Percentiles rank a stretch among this genome's conserved stretches.
Evolutionary conservation across 2,329 filamentous ascomycete genomes (phyloP).

Genomic region (Davidsoniella eucalypti): DNA sequence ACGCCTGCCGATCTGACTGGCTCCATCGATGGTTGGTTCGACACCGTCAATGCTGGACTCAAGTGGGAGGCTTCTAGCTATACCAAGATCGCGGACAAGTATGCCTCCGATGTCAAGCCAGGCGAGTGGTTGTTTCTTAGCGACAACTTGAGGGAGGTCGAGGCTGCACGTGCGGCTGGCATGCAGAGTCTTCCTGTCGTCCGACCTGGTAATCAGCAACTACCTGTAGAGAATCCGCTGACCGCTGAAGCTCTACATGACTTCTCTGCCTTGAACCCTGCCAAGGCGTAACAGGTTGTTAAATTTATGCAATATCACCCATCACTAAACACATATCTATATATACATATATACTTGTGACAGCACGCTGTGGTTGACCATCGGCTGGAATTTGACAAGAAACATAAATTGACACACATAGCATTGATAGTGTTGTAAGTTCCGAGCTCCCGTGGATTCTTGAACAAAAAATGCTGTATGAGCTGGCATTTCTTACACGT

Average conservation of each 20-base stretch:
- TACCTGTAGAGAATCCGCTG: conserved; percentile 33
- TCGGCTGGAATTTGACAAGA: too few species aligned
- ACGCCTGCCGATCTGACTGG: conserved; percentile 41
- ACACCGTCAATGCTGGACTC: conserved; percentile 63
- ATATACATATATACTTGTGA: too few species aligned
- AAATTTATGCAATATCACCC: too few species aligned
- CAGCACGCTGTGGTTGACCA: too few species aligned
- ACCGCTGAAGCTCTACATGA: conserved; percentile 21
- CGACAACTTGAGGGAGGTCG: conserved; percentile 58
- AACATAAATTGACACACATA: too few species aligned
- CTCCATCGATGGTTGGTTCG: conserved; percentile 52
- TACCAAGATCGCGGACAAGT: conserved; percentile 36
- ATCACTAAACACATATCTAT: too few species aligned
- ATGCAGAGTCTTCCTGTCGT: conserved; percentile 45
- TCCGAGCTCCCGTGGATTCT: too few species aligned
- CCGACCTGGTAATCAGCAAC: conserved; percentile 52
- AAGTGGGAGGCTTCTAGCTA: conserved; percentile 57
- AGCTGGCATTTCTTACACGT: too few species aligned
- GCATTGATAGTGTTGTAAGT: too few species aligned
- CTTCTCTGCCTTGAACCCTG: conserved; percentile 16
- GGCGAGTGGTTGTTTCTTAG: conserved; percentile 59
- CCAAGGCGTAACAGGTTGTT: neutral
- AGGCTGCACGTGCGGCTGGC: conserved; percentile 44
- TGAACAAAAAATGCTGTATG: too few species aligned
- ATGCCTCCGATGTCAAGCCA: conserved; percentile 24